phyloP scores from a whole-genome alignment of 2,329 filamentous ascomycete genomes.

The Botrytis paeoniae region DNA sequence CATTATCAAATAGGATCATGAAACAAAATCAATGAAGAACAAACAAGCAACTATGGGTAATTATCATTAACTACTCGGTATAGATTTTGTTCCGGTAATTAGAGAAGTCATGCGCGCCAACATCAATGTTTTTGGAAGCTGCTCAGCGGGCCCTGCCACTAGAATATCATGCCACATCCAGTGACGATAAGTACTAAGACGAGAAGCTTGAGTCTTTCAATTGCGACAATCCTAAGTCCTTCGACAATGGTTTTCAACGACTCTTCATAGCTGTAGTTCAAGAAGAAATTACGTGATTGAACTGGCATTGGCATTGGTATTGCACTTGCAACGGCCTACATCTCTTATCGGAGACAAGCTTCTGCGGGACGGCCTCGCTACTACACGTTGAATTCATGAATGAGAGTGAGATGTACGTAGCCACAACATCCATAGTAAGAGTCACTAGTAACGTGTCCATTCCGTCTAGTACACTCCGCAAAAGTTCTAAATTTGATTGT shows the following conservation, averaged over 20 bases:
- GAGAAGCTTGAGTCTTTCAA: not conserved
- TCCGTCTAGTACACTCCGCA: not conserved
- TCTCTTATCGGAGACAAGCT: not conserved
- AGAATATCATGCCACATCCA: not conserved
- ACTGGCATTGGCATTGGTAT: not conserved
- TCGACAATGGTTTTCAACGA: not conserved
- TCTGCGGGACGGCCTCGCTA: not conserved
- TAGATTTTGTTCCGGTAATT: not conserved
- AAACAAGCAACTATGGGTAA: not conserved
- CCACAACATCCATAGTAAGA: not conserved
- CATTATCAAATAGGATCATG: not conserved
- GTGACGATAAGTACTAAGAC: not conserved
- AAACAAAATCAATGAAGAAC: not conserved
- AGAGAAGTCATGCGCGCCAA: not conserved
- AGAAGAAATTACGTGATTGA: not conserved
- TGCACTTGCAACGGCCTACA: not conserved
- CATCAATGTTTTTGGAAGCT: not conserved
- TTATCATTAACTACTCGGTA: not conserved
- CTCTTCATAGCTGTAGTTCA: not conserved
- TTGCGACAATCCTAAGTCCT: not conserved
- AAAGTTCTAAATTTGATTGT: not conserved
- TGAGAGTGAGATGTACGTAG: fast-evolving
- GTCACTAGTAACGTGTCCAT: not conserved
- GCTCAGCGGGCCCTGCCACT: not conserved
- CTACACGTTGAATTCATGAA: not conserved